phyloP scores from a whole-genome alignment of 2,329 filamentous ascomycete species.

The Purpureocillium takamizusanense region DNA sequence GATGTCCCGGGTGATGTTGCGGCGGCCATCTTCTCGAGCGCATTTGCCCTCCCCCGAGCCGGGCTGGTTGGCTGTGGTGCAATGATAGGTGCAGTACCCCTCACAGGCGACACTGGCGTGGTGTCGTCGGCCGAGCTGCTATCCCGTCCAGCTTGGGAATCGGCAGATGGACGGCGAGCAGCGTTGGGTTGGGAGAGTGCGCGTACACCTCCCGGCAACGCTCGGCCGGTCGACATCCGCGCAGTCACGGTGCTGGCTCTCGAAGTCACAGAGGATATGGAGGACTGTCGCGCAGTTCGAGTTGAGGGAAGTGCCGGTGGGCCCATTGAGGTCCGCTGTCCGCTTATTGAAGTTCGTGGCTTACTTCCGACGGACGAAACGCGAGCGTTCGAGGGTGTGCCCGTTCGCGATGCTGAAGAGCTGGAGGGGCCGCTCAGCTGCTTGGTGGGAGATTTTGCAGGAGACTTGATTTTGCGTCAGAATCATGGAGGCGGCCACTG shows the following conservation, averaged over 20 bases:
- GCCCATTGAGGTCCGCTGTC: conserved; percentile 56
- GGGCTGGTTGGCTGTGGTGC: conserved; percentile 43
- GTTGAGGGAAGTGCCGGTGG: conserved; percentile 46
- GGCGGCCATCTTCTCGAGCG: conserved; percentile 42
- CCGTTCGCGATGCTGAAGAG: conserved; percentile 51
- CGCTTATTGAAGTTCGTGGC: conserved; percentile 45
- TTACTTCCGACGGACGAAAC: conserved; percentile 36
- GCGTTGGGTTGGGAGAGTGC: conserved; percentile 26
- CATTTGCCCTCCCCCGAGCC: conserved; percentile 38
- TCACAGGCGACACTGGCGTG: conserved; percentile 33
- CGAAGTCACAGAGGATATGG: conserved; percentile 30
- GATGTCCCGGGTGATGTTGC: conserved; percentile 18
- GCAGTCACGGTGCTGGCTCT: conserved; percentile 21
- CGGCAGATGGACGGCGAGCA: conserved; percentile 35
- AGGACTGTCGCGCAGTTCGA: conserved; percentile 33
- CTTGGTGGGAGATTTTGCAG: conserved; percentile 73
- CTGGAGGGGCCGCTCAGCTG: conserved; percentile 52
- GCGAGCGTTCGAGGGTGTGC: conserved; percentile 50
- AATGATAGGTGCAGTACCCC: conserved; percentile 40
- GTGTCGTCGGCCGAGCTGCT: conserved; percentile 23
- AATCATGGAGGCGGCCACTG: background rate
- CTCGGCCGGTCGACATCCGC: conserved; percentile 31
- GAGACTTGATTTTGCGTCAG: conserved; percentile 42
- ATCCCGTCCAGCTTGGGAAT: conserved; percentile 35
- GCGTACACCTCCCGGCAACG: conserved; percentile 27